Evolutionary conservation across 2,329 filamentous ascomycete species (phyloP).

Genomic region (Geosmithia morbida): DNA sequence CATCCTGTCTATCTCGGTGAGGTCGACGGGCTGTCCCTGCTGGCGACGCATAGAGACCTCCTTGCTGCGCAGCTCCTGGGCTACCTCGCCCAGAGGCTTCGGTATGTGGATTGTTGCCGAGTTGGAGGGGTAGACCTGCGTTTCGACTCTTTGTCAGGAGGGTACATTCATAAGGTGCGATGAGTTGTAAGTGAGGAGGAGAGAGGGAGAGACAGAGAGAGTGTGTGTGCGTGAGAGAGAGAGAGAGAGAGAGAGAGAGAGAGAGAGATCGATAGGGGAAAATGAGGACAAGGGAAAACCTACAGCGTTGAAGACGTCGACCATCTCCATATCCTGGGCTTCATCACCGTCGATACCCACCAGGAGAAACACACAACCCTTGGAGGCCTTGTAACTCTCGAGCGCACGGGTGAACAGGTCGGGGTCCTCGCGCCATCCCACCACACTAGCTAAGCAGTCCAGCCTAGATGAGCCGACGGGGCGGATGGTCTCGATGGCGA

Average conservation of each 20-base stretch:
- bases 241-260: no score
- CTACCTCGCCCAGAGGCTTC: constrained; percentile 8
- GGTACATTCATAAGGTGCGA: no score
- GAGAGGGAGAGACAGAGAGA: no score
- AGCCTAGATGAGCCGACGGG: constrained; percentile 2
- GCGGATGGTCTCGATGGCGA: not conserved
- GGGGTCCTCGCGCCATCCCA: constrained; percentile 11
- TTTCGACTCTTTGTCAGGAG: no score
- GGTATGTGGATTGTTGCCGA: constrained; percentile 8
- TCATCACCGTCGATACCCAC: constrained; percentile 11
- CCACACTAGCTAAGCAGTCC: constrained; percentile 9
- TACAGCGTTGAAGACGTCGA: constrained; percentile 9
- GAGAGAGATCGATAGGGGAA: not conserved
- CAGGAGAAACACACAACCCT: constrained; percentile 7
- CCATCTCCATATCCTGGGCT: constrained; percentile 9
- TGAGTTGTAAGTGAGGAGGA: no score
- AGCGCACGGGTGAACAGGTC: constrained; percentile 8
- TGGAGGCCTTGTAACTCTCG: constrained; percentile 8
- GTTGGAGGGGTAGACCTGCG: constrained; percentile 8
- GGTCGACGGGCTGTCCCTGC: constrained; percentile 5
- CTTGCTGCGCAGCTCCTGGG: constrained; percentile 7
- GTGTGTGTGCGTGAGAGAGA: no score
- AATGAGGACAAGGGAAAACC: not conserved
- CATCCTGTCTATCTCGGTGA: constrained; percentile 5
- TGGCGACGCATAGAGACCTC: constrained; percentile 4